phyloP scores from a whole-genome alignment of 371 early-diverging fungal species.

The Circinella umbellata region DNA sequence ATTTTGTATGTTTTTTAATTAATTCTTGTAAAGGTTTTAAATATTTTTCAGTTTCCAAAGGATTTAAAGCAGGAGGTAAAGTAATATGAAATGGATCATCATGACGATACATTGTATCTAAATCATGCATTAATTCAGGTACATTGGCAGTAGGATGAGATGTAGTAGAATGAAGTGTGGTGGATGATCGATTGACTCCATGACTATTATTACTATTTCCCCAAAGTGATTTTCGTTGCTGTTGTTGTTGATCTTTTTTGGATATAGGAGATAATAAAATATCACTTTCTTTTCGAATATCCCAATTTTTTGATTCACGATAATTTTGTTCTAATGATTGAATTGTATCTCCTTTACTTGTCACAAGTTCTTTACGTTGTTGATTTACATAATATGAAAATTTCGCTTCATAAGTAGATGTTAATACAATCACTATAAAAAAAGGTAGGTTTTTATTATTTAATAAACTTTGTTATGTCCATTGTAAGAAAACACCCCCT shows the following conservation, averaged over 20 bases:
- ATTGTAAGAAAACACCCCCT: too few relatives aligned
- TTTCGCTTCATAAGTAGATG: slow-evolving; percentile 27
- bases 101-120: background rate
- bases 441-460: too few relatives aligned
- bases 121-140: slow-evolving; percentile 1
- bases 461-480: too few relatives aligned
- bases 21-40: background rate
- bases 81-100: slow-evolving; percentile 15
- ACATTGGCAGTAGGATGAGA: too few relatives aligned
- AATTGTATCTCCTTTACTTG: slow-evolving; percentile 8
- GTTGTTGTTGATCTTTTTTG: background rate
- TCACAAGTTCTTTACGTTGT: slow-evolving; percentile 3
- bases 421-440: slow-evolving; percentile 16
- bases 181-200: background rate
- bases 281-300: background rate
- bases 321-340: background rate
- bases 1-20: background rate
- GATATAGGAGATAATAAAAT: background rate
- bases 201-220: background rate
- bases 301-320: background rate
- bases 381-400: slow-evolving; percentile 14
- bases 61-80: background rate
- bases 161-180: background rate
- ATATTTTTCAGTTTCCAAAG: background rate
- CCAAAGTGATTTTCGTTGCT: background rate